phyloP scores from a whole-genome alignment of 768 basidiomycete species.

The Lactifluus piperatus region DNA sequence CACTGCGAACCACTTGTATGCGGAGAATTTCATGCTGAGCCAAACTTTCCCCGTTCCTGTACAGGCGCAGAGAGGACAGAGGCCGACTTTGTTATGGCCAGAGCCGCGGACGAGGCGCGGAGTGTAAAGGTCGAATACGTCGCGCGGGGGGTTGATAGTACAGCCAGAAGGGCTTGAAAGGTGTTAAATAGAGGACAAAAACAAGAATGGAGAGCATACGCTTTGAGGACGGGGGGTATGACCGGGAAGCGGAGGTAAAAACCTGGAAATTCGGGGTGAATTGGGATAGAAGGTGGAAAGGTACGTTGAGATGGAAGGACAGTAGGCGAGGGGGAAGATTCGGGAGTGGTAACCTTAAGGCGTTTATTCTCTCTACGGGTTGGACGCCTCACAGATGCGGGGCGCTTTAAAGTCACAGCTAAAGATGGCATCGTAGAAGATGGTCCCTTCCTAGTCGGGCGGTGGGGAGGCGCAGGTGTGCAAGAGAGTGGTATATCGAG shows the following conservation, averaged over 20 bases:
- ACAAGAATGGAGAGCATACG: not conserved
- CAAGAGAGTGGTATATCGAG: conserved; percentile 13
- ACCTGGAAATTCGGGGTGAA: conserved; percentile 43
- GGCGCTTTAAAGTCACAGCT: conserved; percentile 1
- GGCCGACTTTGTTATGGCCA: conserved; percentile 58
- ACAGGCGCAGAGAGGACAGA: conserved; percentile 71
- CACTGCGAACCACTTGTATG: conserved; percentile 63
- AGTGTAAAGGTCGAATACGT: conserved; percentile 62
- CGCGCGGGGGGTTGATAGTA: conserved; percentile 50
- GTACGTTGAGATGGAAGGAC: conserved; percentile 35
- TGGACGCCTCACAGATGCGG: not conserved
- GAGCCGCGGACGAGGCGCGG: conserved; percentile 68
- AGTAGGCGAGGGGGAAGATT: not conserved
- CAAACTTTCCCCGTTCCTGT: conserved; percentile 62
- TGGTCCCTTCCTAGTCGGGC: not conserved
- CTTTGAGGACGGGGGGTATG: conserved; percentile 29
- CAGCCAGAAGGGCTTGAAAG: conserved; percentile 30
- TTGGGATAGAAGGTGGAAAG: conserved; percentile 42
- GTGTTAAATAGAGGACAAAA: not conserved
- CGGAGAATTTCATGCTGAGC: conserved; percentile 74
- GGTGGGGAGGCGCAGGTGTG: not conserved
- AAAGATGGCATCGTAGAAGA: not conserved
- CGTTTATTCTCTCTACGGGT: not conserved
- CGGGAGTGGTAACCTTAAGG: not conserved
- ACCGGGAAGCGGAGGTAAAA: conserved; percentile 66